Evolutionary conservation across 2,329 filamentous ascomycete species (phyloP).

Genomic region (Penicillium aurantiogriseum): DNA sequence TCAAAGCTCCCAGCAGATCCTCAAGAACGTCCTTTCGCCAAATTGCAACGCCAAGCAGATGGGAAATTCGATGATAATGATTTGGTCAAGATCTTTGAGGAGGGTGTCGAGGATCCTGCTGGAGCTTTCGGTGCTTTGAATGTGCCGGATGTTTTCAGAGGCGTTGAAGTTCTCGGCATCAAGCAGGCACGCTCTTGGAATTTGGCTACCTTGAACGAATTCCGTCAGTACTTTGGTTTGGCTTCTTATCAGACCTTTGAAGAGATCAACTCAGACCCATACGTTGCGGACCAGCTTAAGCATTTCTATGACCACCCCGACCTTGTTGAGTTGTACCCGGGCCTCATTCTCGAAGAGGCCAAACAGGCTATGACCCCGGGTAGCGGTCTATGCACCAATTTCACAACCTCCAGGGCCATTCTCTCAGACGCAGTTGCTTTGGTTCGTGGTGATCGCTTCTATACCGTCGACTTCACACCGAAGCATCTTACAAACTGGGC

Average conservation of each 20-base stretch:
- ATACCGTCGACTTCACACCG: slow-evolving; percentile 47
- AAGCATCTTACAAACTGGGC: slow-evolving; percentile 49
- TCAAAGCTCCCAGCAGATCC: slow-evolving; percentile 45
- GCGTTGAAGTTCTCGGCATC: slow-evolving; percentile 63
- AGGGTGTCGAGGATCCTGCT: slow-evolving; percentile 60
- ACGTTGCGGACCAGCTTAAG: slow-evolving; percentile 46
- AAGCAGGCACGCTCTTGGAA: slow-evolving; percentile 62
- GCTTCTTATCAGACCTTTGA: slow-evolving; percentile 51
- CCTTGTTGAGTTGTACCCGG: slow-evolving; percentile 58
- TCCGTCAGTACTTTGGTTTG: slow-evolving; percentile 54
- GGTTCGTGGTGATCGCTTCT: slow-evolving; percentile 49
- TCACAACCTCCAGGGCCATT: slow-evolving; percentile 44
- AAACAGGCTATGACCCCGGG: slow-evolving; percentile 53
- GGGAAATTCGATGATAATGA: slow-evolving; percentile 58
- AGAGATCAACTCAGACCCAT: slow-evolving; percentile 53
- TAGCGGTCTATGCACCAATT: slow-evolving; percentile 52
- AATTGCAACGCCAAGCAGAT: slow-evolving; percentile 48
- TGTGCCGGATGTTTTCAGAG: slow-evolving; percentile 58
- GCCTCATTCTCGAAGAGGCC: slow-evolving; percentile 55
- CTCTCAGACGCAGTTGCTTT: slow-evolving; percentile 50
- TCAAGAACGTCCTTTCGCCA: slow-evolving; percentile 50
- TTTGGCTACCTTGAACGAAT: slow-evolving; percentile 59
- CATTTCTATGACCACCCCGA: slow-evolving; percentile 54
- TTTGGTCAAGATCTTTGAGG: slow-evolving; percentile 56
- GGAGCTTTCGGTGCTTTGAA: slow-evolving; percentile 60